Conservation (phyloP, 148 eudicot species). For the Pouteria glomerata region DNA sequence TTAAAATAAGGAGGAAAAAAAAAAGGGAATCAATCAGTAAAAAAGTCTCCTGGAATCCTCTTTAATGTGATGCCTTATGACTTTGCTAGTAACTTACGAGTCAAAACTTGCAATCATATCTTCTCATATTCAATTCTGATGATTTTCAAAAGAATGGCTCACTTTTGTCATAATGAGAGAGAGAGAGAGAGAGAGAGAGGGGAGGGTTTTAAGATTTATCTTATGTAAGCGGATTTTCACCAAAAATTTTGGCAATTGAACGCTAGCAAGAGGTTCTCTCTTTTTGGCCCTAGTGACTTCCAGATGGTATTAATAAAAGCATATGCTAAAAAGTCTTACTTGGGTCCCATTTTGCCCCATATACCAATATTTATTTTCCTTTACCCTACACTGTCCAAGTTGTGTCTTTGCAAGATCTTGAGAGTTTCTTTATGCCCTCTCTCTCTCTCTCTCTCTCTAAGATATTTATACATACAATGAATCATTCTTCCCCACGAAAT, state of each 20-base stretch:
- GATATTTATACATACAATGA: neutral
- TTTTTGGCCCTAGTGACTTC: conserved; percentile 5
- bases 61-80: neutral
- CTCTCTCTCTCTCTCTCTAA: neutral
- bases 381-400: conserved; percentile 28
- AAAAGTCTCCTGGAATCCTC: too few species aligned
- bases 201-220: neutral
- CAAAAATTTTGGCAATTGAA: neutral
- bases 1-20: too few species aligned
- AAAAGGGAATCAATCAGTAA: too few species aligned
- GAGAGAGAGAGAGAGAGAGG: too few species aligned
- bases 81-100: too few species aligned
- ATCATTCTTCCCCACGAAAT: conserved; percentile 4
- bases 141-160: neutral
- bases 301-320: neutral
- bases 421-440: conserved; percentile 7
- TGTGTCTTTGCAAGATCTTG: conserved; percentile 21
- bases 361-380: neutral
- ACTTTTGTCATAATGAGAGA: neutral
- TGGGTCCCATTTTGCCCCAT: conserved; percentile 4
- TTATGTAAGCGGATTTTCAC: conserved; percentile 6
- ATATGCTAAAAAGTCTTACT: neutral
- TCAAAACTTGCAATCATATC: too few species aligned
- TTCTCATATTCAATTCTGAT: neutral
- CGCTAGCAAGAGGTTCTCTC: neutral